phyloP scores from a whole-genome alignment of 768 basidiomycete genomes.

The Mycena chlorophos region DNA sequence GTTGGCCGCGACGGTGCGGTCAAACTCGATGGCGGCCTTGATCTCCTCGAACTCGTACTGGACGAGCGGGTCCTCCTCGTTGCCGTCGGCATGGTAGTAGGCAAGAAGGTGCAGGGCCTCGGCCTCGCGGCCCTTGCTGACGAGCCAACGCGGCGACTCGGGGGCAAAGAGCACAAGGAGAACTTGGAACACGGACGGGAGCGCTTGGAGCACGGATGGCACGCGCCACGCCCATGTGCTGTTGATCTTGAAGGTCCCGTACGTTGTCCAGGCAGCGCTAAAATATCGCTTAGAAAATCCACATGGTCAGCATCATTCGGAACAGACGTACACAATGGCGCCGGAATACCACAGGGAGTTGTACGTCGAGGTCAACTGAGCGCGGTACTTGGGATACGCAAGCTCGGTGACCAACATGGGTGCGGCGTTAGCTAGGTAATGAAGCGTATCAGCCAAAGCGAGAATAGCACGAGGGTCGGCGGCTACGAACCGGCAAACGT shows the following conservation, averaged over 20 bases:
- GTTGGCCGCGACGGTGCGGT: conserved; percentile 56
- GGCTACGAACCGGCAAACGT: conserved; percentile 57
- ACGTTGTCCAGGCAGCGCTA: conserved; percentile 83
- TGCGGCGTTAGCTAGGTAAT: conserved; percentile 58
- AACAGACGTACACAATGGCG: conserved; percentile 62
- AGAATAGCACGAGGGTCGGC: background rate
- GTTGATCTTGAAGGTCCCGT: conserved; percentile 71
- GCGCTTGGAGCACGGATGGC: conserved; percentile 70
- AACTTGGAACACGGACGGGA: conserved; percentile 70
- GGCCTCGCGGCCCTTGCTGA: conserved; percentile 71
- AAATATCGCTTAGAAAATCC: background rate
- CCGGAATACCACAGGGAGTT: conserved; percentile 89
- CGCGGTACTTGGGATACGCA: conserved; percentile 83
- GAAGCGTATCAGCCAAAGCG: conserved; percentile 13
- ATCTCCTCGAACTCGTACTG: conserved; percentile 80
- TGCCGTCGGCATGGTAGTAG: conserved; percentile 81
- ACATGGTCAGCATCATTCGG: background rate
- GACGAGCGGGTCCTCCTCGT: conserved; percentile 67
- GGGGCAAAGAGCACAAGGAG: conserved; percentile 67
- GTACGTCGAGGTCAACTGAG: conserved; percentile 73
- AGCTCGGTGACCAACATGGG: conserved; percentile 85
- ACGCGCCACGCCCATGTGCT: conserved; percentile 82
- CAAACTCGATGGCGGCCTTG: conserved; percentile 71
- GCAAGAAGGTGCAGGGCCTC: conserved; percentile 72
- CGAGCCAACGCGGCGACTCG: conserved; percentile 83